Conservation (phyloP, 768 basidiomycete genomes). For the Trametes cubensis region DNA sequence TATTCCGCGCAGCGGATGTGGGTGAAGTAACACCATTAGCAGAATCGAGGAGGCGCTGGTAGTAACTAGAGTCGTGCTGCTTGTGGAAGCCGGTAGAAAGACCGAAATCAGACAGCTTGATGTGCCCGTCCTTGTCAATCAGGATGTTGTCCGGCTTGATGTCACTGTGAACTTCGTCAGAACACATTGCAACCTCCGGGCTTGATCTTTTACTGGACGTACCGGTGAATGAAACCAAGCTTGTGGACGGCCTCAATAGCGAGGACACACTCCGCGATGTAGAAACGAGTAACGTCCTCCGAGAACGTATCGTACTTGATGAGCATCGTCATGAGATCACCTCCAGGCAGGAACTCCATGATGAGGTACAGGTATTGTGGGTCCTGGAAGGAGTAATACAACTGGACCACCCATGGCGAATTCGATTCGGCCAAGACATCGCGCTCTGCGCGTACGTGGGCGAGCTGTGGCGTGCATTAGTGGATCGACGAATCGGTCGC, state of each 20-base stretch:
- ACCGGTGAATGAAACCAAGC: conserved; percentile 98
- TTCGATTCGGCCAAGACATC: conserved; percentile 96
- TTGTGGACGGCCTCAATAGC: conserved; percentile 98
- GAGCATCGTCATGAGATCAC: conserved; percentile 99
- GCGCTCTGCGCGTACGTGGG: conserved; percentile 96
- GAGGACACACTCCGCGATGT: conserved; percentile 97
- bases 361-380: conserved; percentile 89
- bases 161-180: conserved; percentile 57
- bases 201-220: conserved; percentile 30
- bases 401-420: conserved; percentile 94
- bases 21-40: conserved; percentile 51
- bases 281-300: conserved; percentile 97
- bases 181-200: conserved; percentile 2
- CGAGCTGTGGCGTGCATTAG: conserved; percentile 60
- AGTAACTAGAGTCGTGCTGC: conserved; percentile 95
- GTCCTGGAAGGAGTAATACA: conserved; percentile 99
- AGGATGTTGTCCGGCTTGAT: conserved; percentile 99
- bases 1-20: conserved; percentile 69
- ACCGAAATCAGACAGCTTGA: conserved; percentile 98
- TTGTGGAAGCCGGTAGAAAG: conserved; percentile 99
- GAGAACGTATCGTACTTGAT: conserved; percentile 99
- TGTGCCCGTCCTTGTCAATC: conserved; percentile 95
- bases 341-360: conserved; percentile 99
- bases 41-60: conserved; percentile 82
- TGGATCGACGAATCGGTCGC: not conserved